These are phyloP conservation scores for Hyaloscypha finlandica DNA, from an alignment of 495 filamentous ascomycete genomes.

Conservation along the genomic window DNA sequence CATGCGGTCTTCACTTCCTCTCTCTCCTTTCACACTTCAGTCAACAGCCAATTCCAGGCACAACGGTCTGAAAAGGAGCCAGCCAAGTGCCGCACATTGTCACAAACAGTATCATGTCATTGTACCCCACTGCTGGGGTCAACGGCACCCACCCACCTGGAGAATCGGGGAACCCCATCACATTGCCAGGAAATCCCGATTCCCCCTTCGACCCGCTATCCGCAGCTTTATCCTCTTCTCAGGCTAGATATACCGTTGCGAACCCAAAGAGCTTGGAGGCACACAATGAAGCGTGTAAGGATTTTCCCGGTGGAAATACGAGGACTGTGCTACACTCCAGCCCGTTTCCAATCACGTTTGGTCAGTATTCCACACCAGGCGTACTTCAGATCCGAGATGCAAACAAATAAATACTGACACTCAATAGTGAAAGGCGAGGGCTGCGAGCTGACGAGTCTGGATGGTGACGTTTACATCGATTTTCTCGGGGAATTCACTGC, in stretches of 20 bases:
- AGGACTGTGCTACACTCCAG: constrained; percentile 55
- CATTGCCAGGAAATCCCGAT: constrained; percentile 1
- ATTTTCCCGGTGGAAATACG: constrained; percentile 64
- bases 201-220: constrained; percentile 8
- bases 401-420: not conserved
- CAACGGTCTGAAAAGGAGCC: too few species aligned
- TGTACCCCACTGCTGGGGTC: not conserved
- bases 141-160: not conserved
- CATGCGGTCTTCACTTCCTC: not conserved
- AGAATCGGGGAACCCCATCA: not conserved
- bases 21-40: too few species aligned
- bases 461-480: constrained; percentile 43
- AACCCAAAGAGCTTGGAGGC: constrained; percentile 41
- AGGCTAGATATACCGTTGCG: constrained; percentile 15
- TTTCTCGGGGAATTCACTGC: constrained; percentile 55
- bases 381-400: not conserved
- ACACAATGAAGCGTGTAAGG: constrained; percentile 40
- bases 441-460: constrained; percentile 21
- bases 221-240: constrained; percentile 6
- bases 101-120: not conserved
- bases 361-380: constrained; percentile 31
- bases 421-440: constrained; percentile 16
- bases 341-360: constrained; percentile 47
- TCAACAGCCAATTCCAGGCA: too few species aligned
- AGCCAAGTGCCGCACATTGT: too few species aligned